Conservation (phyloP, 345 rosid species). For the Eucalyptus fibrosa region DNA sequence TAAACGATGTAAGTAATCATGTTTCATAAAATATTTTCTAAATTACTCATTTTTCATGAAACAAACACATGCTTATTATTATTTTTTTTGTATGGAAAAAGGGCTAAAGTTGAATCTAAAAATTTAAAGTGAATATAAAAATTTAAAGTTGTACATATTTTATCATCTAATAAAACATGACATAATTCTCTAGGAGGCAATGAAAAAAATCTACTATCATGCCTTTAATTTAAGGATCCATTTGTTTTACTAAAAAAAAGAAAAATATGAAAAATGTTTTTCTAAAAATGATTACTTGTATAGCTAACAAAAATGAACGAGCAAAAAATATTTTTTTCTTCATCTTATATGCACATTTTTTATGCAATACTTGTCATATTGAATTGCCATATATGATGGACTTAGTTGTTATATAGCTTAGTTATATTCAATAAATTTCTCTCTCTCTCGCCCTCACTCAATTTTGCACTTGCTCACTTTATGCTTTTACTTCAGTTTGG, state of each 20-base stretch:
- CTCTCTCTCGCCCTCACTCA: fast-evolving
- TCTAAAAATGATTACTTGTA: too few species aligned
- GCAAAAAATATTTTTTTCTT: too few species aligned
- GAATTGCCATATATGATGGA: fast-evolving
- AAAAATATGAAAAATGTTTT: too few species aligned
- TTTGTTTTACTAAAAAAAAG: too few species aligned
- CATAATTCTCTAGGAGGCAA: not conserved
- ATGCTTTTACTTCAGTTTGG: too few species aligned
- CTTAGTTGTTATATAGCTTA: too few species aligned
- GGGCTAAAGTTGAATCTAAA: not conserved
- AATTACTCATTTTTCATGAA: fast-evolving
- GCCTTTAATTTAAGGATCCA: not conserved
- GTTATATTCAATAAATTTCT: too few species aligned
- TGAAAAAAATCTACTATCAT: fast-evolving
- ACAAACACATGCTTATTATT: fast-evolving
- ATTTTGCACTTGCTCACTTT: too few species aligned
- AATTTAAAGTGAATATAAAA: not conserved
- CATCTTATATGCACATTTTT: not conserved
- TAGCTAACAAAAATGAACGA: fast-evolving
- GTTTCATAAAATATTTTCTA: too few species aligned
- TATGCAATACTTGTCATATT: not conserved
- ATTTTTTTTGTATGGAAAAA: not conserved
- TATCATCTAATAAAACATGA: not conserved
- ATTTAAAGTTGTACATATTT: not conserved
- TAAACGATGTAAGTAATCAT: fast-evolving